phyloP scores from a whole-genome alignment of 2,329 filamentous ascomycete species.

The Septoria linicola region DNA sequence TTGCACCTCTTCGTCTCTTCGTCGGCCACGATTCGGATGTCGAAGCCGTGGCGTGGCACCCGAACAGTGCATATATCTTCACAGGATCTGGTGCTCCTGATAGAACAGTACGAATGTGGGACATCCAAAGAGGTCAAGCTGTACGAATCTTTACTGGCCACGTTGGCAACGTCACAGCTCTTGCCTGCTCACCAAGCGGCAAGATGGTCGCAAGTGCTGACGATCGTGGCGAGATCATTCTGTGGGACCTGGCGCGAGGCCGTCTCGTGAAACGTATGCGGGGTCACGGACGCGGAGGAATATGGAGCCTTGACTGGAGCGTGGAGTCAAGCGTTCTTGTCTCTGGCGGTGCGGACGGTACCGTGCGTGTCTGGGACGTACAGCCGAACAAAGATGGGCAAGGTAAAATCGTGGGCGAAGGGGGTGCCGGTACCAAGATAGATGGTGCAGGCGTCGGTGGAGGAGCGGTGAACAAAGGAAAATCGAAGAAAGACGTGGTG shows the following conservation, averaged over 20 bases:
- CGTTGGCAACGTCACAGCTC: conserved; percentile 77
- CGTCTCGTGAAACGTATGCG: conserved; percentile 86
- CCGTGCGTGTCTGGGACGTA: conserved; percentile 92
- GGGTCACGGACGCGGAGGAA: conserved; percentile 88
- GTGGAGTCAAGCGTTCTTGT: conserved; percentile 88
- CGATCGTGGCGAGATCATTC: conserved; percentile 80
- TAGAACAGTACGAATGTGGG: conserved; percentile 96
- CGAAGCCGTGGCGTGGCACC: conserved; percentile 90
- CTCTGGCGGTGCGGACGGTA: conserved; percentile 87
- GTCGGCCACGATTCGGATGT: conserved; percentile 91
- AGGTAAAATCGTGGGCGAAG: conserved; percentile 53
- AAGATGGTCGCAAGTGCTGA: conserved; percentile 90
- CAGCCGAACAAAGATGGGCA: conserved; percentile 51
- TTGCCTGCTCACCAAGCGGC: conserved; percentile 84
- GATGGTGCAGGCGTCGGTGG: conserved; percentile 42
- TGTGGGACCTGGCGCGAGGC: conserved; percentile 92
- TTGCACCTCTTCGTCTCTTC: conserved; percentile 81
- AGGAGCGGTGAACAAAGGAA: conserved; percentile 49
- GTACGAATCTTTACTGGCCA: conserved; percentile 93
- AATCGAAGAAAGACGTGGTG: conserved; percentile 85
- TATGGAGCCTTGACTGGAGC: conserved; percentile 90
- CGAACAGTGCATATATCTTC: conserved; percentile 90
- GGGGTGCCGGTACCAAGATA: conserved; percentile 49
- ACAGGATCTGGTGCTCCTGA: conserved; percentile 76
- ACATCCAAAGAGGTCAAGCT: conserved; percentile 79